Evolutionary conservation across 352 stramenopile species (phyloP).

Genomic region (Pelagophyceae sp.): DNA sequence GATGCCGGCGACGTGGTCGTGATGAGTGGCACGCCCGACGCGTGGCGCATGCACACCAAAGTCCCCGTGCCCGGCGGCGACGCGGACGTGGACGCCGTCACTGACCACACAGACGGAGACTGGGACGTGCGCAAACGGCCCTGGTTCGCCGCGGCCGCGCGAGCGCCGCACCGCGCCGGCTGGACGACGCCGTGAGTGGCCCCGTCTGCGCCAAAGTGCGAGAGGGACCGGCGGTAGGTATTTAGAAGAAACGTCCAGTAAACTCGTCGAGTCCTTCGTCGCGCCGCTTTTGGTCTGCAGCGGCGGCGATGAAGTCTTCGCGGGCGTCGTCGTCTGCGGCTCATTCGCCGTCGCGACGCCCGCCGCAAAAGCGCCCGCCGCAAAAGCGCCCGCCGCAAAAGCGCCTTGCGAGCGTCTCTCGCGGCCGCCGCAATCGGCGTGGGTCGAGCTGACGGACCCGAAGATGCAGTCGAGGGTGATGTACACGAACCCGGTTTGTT

Average conservation of each 20-base stretch:
- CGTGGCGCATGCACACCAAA: no score
- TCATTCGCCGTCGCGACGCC: neutral
- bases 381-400: no score
- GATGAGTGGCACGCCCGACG: no score
- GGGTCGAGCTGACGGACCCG: constrained; percentile 33
- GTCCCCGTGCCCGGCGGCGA: neutral
- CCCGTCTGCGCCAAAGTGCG: no score
- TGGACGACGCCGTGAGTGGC: neutral
- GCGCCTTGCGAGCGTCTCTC: neutral
- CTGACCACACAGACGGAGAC: neutral
- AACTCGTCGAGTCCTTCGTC: neutral
- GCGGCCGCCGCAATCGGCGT: neutral
- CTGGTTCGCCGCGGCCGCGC: neutral
- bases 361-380: no score
- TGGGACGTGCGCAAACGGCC: constrained; percentile 1
- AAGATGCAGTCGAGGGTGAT: constrained; percentile 62
- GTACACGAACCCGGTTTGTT: constrained; percentile 65
- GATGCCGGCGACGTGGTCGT: no score
- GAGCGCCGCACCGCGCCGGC: neutral
- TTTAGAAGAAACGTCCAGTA: no score
- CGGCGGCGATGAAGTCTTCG: neutral
- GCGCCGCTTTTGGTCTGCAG: neutral
- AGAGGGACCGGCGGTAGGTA: no score
- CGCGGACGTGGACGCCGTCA: neutral
- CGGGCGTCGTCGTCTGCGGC: neutral